These are phyloP conservation scores for Umbilicaria muhlenbergii DNA, from an alignment of 495 filamentous ascomycete species.

Conservation along the genomic window DNA sequence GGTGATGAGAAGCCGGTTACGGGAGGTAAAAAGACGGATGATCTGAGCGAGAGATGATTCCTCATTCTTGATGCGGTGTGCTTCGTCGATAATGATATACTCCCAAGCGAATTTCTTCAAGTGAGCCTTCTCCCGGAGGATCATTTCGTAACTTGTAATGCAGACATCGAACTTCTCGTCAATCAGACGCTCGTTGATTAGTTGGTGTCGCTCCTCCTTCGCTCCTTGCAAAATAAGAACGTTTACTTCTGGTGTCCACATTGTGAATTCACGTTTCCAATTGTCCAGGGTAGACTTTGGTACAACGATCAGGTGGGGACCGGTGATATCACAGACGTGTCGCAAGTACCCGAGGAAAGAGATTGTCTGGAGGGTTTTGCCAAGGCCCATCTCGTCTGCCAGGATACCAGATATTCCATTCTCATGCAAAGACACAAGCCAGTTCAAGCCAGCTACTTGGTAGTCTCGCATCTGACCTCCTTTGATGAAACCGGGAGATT, in stretches of 20 bases:
- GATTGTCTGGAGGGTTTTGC: slow-evolving; percentile 85
- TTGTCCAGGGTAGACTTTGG: slow-evolving; percentile 98
- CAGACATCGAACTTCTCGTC: slow-evolving; percentile 89
- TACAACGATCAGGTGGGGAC: slow-evolving; percentile 87
- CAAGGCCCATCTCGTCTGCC: slow-evolving; percentile 94
- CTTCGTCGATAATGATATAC: slow-evolving; percentile 99
- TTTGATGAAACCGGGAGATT: slow-evolving; percentile 81
- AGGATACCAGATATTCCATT: slow-evolving; percentile 97
- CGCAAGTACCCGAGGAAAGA: slow-evolving; percentile 89
- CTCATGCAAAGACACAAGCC: slow-evolving; percentile 96
- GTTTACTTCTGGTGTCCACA: slow-evolving; percentile 91
- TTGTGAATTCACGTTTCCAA: slow-evolving; percentile 87
- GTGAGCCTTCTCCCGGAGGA: slow-evolving; percentile 86
- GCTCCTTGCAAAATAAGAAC: slow-evolving; percentile 88
- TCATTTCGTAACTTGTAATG: slow-evolving; percentile 95
- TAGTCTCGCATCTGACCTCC: slow-evolving; percentile 86
- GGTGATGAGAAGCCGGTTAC: slow-evolving; percentile 90
- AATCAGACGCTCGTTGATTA: slow-evolving; percentile 82
- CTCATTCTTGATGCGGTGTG: slow-evolving; percentile 98
- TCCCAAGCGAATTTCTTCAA: slow-evolving; percentile 98
- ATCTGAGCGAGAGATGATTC: slow-evolving; percentile 94
- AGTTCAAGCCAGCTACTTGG: slow-evolving; percentile 86
- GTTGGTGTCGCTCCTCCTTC: slow-evolving; percentile 77
- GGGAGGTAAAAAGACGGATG: slow-evolving; percentile 90
- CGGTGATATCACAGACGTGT: slow-evolving; percentile 70